Base-by-base conservation (phyloP, 371 early-diverging fungal genomes). In the Coemansia sp. region DNA sequence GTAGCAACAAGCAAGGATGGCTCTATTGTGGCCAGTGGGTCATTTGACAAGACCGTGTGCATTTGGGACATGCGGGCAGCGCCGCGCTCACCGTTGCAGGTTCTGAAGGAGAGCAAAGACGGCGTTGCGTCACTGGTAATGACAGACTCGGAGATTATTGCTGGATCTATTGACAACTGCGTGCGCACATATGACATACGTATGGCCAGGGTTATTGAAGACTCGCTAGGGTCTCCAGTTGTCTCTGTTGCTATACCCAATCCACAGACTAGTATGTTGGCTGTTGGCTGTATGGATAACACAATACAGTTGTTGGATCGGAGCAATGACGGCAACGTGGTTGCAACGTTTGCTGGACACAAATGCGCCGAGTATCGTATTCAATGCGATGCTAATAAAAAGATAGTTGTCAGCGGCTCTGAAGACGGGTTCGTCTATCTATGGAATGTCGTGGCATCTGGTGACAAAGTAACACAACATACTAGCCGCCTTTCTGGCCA, bases 11-110 rank as follows among this genome's bases (percentile, higher is more conserved):
- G 93, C 69, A 80, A 69, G 2, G 92, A 93, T 25, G 90, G 89
- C 2, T 88, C 91, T 3, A 89, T 96, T 0, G 51, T 95, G 44
- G 88, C 87, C 3, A 93, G 93, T 67, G 92, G 93, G 3, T 94
- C 94, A 2, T 94, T 92, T 73, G 98, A 97, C 80, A 89, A 94
- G 3, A 90, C 93, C 0, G 90, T 97, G 25, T 83, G 92, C 39
- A 79, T 93, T 50, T 96, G 96, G 96, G 98, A 97, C 68, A n/a
- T 61, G 18, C 84, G 94, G 21, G 88, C 94, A 12, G 78, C 86
- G 1, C 80, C 86, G 37, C 80, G 86, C 56, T 62, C 83, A 33
- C 94, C 94, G 2, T 89, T 97, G 42, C 96, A 96, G 68, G 80
- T 91, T 0, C 71, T 96, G n/a, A 87, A 89, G 25, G 96, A 94